These are phyloP conservation scores for Epichloe typhina DNA, from an alignment of 2,329 filamentous ascomycete species.

Conservation along the genomic window DNA sequence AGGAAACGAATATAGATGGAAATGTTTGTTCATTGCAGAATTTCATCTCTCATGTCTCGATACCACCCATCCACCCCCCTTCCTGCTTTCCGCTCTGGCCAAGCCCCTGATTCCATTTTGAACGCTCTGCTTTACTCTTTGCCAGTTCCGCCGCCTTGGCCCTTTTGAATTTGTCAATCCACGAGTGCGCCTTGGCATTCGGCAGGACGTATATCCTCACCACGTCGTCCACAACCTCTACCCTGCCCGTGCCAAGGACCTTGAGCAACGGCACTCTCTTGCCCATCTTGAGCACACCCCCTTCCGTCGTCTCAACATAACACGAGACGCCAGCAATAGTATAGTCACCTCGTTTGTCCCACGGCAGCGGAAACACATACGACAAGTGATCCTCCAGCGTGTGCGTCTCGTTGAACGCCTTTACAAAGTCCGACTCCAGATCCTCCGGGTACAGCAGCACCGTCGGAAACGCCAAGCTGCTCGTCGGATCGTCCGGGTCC, in stretches of 20 bases:
- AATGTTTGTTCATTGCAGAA: too few species aligned
- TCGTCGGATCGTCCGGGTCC: constrained; percentile 60
- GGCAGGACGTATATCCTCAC: constrained; percentile 76
- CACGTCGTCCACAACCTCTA: constrained; percentile 79
- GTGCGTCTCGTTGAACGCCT: constrained; percentile 69
- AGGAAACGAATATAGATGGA: too few species aligned
- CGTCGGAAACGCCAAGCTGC: constrained; percentile 60
- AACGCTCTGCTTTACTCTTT: constrained; percentile 4
- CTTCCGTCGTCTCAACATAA: constrained; percentile 71
- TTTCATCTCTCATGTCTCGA: neutral
- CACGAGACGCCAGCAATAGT: constrained; percentile 57
- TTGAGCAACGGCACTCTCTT: constrained; percentile 70
- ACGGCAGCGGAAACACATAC: constrained; percentile 80
- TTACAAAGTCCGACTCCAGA: constrained; percentile 80
- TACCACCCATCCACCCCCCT: neutral
- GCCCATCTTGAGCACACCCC: constrained; percentile 84
- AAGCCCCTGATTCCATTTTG: neutral
- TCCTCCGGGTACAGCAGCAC: constrained; percentile 76
- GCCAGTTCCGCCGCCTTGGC: constrained; percentile 44
- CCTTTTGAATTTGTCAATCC: constrained; percentile 75
- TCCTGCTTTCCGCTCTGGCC: neutral
- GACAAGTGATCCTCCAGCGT: constrained; percentile 62
- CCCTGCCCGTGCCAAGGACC: constrained; percentile 59
- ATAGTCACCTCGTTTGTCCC: constrained; percentile 64
- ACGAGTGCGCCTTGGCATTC: constrained; percentile 51